Evolutionary conservation across 2,329 filamentous ascomycete genomes (phyloP), one percentile per base, ranked within the genome.

Genomic region (Ceratocystiopsis sp.): DNA sequence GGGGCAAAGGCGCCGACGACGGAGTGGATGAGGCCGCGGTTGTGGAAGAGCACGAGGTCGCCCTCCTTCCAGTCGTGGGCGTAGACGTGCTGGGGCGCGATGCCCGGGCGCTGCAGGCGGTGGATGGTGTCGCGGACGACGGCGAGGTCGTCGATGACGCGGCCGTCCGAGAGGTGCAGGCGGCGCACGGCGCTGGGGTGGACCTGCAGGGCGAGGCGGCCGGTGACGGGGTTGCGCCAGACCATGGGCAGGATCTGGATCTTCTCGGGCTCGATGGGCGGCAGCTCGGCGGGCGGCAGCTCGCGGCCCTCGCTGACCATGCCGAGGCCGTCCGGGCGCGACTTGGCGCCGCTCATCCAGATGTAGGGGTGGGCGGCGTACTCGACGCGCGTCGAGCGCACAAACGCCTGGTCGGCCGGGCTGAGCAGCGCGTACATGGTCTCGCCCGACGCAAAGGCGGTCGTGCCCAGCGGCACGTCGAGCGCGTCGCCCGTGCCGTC

Each of bases 331-430:
- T 76, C 73, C 8, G 78, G 64, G 15, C 72, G 73, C 35, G 79
- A 78, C 52, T 72, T 74, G 38, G 81, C 78, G 19, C 65, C 57
- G 45, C 69, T 75, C 79, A 87, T 87, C 82, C 82, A 89, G 48
- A 87, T 74, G 58, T 87, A 87, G 6, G 82, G 82, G 52, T 87
- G 82, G 3, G 82, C 69, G 0, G 81, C 80, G 54, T 87, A 87
- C 59, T 86, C 80, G 38, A 84, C 70, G 45, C 67, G 73, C 17
- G 78, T 79, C 6, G 66, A 72, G 41, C 75, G 69, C 2, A 68
- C 80, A 51, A 86, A 82, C 38, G 69, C 67, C 57, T 83, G 72
- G 53, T 85, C 79, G 37, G 69, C 67, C 1, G 72, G 65, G 14
- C 71, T 77, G 11, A 89, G 67, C 13, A 69, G 55, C 40, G 82